Conservation (phyloP, 225 moss, liverwort and hornwort species). For the Bryoerythrophyllum caledonicum region DNA sequence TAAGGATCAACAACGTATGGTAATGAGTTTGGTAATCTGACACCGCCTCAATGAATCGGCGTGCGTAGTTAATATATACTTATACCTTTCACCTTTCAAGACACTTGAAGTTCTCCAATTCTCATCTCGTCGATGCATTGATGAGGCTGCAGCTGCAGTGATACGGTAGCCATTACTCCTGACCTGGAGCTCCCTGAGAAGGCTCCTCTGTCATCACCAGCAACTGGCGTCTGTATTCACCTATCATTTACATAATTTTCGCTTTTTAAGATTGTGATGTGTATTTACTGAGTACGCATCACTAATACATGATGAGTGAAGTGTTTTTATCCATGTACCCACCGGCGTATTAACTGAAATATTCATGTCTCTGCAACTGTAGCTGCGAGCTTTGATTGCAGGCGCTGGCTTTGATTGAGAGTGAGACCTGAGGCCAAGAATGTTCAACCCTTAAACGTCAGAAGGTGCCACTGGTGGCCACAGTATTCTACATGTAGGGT, state of each 20-base stretch:
- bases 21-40: background rate
- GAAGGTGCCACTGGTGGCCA: too few relatives aligned
- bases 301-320: background rate
- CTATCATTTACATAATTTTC: background rate
- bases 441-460: too few relatives aligned
- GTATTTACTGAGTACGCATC: background rate
- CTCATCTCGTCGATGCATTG: background rate
- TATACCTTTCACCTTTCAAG: background rate
- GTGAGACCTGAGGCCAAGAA: background rate
- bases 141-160: background rate
- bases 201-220: too few relatives aligned
- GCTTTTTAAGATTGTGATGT: background rate
- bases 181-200: background rate
- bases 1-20: too few relatives aligned
- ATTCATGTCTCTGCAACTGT: background rate
- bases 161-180: background rate
- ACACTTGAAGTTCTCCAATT: background rate
- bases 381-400: background rate
- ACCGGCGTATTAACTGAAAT: background rate
- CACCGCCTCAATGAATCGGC: background rate
- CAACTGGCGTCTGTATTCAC: too few relatives aligned
- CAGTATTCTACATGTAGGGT: too few relatives aligned
- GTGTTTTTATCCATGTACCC: background rate
- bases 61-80: background rate
- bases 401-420: background rate